Evolutionary conservation across 2,329 filamentous ascomycete genomes (phyloP), one percentile per base, ranked within the genome.

Genomic region (Zalaria sp.): DNA sequence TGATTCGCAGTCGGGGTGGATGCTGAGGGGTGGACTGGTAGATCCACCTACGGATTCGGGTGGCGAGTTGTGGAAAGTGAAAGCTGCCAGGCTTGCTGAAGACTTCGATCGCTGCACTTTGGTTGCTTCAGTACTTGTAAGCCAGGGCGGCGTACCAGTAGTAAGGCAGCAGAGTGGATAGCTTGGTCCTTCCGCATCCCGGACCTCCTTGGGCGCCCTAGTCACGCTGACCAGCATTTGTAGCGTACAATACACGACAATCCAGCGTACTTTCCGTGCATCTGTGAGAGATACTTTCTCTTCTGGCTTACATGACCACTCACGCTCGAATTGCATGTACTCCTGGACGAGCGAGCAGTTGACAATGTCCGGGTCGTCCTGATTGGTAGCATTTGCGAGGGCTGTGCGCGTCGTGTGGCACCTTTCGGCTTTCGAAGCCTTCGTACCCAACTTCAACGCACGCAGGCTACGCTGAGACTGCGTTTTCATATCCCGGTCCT

Each of bases 191-290:
- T 69, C 64, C 1, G 66, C 63, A 42, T 81, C 73, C 10, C 67
- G 66, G 27, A 84, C 76, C 50, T 83, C 75, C 5, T 45, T 38
- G 0, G 83, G 79, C 0, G 73, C 65, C 29, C 71, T 64, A 1
- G 75, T 79, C 32, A 77, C 77, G 41, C 74, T 75, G 6, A 73
- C 69, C 1, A 91, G 68, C n/a, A 77, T 79, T 55, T 91, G 84
- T 43, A 85, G 71, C 3, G 77, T 71, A 11, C 77, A 72, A 52
- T 89, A 89, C 5, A 89, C 71, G 31, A 88, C 56, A 27, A 88
- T 73, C 83, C 83, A 91, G 34, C 83, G 71, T 10, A 87, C 73
- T 57, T 86, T 88, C 34, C 84, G 75, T 1, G 76, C 81, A 47
- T 89, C 83, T 5, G 71, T 65, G 7, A 76, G 61, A 0, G 73